Evolutionary conservation across 1,284 basidiomycete species (phyloP).

Genomic region (Sporisorium graminicola): DNA sequence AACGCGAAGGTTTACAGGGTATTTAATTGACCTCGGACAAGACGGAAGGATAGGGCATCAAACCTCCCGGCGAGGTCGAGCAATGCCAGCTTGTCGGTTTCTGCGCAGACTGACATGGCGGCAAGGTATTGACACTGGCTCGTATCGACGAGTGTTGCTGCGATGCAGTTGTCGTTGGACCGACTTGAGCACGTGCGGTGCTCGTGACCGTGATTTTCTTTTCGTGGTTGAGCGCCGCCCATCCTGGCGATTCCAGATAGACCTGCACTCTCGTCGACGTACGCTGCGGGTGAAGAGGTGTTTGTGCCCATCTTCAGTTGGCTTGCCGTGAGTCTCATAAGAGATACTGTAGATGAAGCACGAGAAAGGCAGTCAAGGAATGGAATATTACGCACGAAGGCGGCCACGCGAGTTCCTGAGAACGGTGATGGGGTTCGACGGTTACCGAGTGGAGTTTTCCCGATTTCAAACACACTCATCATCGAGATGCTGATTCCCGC

Average conservation of each 20-base stretch:
- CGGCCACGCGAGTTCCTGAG: not conserved
- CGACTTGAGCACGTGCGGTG: not conserved
- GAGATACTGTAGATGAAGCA: no score
- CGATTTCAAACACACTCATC: no score
- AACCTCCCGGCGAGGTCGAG: no score
- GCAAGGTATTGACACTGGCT: conserved; percentile 28
- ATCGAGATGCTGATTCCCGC: no score
- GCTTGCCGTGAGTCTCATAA: no score
- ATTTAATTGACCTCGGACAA: no score
- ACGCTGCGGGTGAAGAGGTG: conserved; percentile 36
- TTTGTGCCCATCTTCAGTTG: conserved; percentile 24
- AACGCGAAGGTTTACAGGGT: no score
- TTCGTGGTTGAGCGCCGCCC: conserved; percentile 42
- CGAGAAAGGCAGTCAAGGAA: no score
- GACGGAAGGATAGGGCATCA: no score
- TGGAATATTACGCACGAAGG: no score
- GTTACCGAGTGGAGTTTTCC: not conserved
- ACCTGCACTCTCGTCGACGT: conserved; percentile 22
- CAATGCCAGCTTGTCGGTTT: not conserved
- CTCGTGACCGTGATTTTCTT: not conserved
- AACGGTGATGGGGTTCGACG: conserved; percentile 2
- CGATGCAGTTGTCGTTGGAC: not conserved
- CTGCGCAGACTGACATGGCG: conserved; percentile 19
- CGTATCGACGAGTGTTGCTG: not conserved
- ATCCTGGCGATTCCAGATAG: conserved; percentile 32